Base-by-base conservation (phyloP, 1,139 yeast genomes). In the Candida sojae region DNA sequence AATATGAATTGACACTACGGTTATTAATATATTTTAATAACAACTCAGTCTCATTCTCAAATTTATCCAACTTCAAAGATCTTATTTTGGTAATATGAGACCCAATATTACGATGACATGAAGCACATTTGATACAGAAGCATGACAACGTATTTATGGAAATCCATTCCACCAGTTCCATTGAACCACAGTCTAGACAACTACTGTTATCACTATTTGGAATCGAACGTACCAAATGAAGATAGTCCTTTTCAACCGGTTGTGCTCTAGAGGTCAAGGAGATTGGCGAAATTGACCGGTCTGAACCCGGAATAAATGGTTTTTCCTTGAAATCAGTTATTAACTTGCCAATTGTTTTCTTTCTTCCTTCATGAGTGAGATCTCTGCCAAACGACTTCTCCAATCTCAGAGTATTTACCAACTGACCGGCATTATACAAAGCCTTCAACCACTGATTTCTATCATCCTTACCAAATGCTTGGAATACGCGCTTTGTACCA, bases 71-170 rank as follows among this genome's bases (percentile, higher is more conserved):
- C 48, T 71, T 78, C 36, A 81, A 65, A 2, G 84, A 80, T 48
- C 71, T 65, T 7, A 80, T 77, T 54, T 75, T 78, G 7, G 83
- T 70, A 9, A 81, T 67, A 50, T 75, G 78, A 3, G 82, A 71
- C 0, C 86, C 85, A 55, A 81, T 64, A 43, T 71, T 71, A 44
- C 86, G 60, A 56, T 81, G 86, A 41, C 78, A 72, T 1, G 83
- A 78, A 0, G 96, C 86, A 60, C 98, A 92, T 43, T 86, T 84
- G 38, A 90, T 84, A 65, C 98, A 92, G 38, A 92, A 73, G 9
- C 87, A 81, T 25, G 84, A 83, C 49, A 90, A 68, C 44, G 86
- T 68, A 59, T 88, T 92, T 53, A 90, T 74, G 0, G 97, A 88
- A 5, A 92, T 80, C 97, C 97, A 92, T 58, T 91, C 97, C 8